Evolutionary conservation across 2,329 filamentous ascomycete species (phyloP).

Genomic region (Talaromyces sp.): DNA sequence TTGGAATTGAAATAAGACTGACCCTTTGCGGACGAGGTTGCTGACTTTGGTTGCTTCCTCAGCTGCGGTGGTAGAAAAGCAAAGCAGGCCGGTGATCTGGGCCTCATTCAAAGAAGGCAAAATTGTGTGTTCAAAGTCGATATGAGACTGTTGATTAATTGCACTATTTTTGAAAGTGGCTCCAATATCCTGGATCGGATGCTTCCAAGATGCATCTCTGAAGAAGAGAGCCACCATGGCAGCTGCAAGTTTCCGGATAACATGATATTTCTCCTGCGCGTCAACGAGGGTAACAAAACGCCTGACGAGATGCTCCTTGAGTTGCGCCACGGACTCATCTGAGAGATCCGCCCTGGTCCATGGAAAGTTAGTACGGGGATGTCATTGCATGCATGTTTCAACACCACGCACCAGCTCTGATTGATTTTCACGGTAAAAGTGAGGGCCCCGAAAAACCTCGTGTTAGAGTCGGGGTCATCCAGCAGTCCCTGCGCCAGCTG

Average conservation of each 20-base stretch:
- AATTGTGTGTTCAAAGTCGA: slow-evolving; percentile 24
- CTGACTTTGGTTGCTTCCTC: slow-evolving; percentile 30
- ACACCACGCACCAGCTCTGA: slow-evolving; percentile 62
- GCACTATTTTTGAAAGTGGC: slow-evolving; percentile 33
- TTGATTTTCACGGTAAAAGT: slow-evolving; percentile 95
- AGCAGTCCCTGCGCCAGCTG: slow-evolving; percentile 73
- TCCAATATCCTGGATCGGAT: slow-evolving; percentile 29
- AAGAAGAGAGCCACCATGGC: slow-evolving; percentile 40
- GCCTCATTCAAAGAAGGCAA: slow-evolving; percentile 32
- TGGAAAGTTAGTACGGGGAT: not conserved
- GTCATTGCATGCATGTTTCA: slow-evolving; percentile 11
- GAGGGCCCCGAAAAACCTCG: slow-evolving; percentile 86
- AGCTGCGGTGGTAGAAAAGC: slow-evolving; percentile 35
- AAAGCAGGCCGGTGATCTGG: slow-evolving; percentile 29
- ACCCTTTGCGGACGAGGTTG: slow-evolving; percentile 16
- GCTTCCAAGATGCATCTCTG: slow-evolving; percentile 34
- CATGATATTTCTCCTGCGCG: slow-evolving; percentile 30
- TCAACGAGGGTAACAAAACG: slow-evolving; percentile 38
- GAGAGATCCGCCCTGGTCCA: slow-evolving; percentile 30
- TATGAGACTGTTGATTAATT: slow-evolving; percentile 24
- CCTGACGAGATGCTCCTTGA: slow-evolving; percentile 37
- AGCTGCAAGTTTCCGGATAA: slow-evolving; percentile 43
- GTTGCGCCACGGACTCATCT: slow-evolving; percentile 24
- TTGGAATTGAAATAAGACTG: not conserved
- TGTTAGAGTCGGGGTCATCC: slow-evolving; percentile 61